Conservation (phyloP, 768 basidiomycete genomes). For the Botryobasidium botryosum region DNA sequence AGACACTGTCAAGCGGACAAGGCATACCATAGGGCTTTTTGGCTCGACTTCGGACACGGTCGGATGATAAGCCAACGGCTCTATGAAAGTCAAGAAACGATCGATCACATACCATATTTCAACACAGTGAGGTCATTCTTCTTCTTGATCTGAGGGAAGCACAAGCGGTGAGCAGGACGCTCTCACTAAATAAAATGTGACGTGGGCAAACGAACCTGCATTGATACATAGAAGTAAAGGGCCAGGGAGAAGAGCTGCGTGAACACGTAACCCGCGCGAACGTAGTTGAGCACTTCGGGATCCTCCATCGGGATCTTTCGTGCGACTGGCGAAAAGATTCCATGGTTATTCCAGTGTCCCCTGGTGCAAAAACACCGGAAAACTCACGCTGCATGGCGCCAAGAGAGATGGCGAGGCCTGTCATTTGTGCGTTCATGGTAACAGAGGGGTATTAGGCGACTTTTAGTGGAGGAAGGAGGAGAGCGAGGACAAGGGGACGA, state of each 20-base stretch:
- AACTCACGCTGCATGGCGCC: slow-evolving; percentile 75
- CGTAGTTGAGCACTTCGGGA: slow-evolving; percentile 61
- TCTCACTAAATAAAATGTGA: neutral
- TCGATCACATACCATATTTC: slow-evolving; percentile 76
- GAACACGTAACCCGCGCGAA: slow-evolving; percentile 67
- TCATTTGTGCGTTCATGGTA: slow-evolving; percentile 58
- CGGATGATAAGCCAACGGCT: neutral
- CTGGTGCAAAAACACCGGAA: neutral
- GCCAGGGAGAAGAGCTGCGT: slow-evolving; percentile 55
- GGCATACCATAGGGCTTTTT: neutral
- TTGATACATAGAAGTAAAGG: slow-evolving; percentile 65
- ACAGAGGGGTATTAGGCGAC: too few species aligned
- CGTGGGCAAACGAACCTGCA: slow-evolving; percentile 37
- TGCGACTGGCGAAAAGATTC: slow-evolving; percentile 39
- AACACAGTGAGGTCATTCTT: slow-evolving; percentile 94
- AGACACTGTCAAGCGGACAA: slow-evolving; percentile 7
- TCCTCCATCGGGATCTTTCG: slow-evolving; percentile 84
- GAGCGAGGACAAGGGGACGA: too few species aligned
- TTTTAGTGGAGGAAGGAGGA: too few species aligned
- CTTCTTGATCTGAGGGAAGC: slow-evolving; percentile 50
- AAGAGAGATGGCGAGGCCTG: slow-evolving; percentile 79
- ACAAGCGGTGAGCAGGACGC: neutral
- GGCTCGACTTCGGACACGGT: neutral
- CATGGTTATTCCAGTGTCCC: neutral
- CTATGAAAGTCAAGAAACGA: neutral